phyloP scores from a whole-genome alignment of 2,329 filamentous ascomycete species.

The Calonectria pseudoreteaudii region DNA sequence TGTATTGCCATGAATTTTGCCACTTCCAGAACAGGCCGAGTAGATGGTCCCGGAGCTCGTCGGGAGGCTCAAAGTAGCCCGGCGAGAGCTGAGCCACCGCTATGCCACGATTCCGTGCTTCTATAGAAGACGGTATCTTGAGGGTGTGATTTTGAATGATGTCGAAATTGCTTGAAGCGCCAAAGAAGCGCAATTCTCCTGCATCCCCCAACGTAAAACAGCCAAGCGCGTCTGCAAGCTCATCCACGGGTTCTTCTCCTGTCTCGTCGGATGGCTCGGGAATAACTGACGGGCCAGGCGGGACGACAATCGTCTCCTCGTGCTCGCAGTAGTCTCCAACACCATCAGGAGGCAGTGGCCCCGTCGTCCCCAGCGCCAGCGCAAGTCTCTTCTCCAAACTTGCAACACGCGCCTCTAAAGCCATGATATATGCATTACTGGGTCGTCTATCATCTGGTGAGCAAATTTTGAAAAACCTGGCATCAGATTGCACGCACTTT shows the following conservation, averaged over 20 bases:
- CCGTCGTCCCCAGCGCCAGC: slow-evolving; percentile 2
- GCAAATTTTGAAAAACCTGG: neutral
- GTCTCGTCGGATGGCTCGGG: neutral
- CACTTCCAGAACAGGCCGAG: slow-evolving; percentile 25
- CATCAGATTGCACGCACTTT: neutral
- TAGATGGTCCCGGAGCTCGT: slow-evolving; percentile 23
- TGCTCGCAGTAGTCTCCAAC: neutral
- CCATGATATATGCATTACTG: slow-evolving; percentile 25
- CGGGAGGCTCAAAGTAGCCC: slow-evolving; percentile 11
- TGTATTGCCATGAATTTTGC: slow-evolving; percentile 30
- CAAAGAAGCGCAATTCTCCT: slow-evolving; percentile 19
- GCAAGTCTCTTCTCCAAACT: slow-evolving; percentile 17
- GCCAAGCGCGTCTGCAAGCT: slow-evolving; percentile 8
- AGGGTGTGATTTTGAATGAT: slow-evolving; percentile 9
- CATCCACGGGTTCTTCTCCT: neutral
- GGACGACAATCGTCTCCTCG: neutral
- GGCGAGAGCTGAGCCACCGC: slow-evolving; percentile 10
- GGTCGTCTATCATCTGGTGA: slow-evolving; percentile 17
- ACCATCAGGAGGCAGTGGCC: neutral
- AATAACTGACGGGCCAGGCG: neutral
- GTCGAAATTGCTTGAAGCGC: slow-evolving; percentile 4
- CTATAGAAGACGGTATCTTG: slow-evolving; percentile 9
- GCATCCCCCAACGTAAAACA: slow-evolving; percentile 15
- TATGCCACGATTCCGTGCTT: slow-evolving; percentile 15
- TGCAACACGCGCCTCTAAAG: slow-evolving; percentile 18